Base-by-base conservation (phyloP, 2,329 filamentous ascomycete genomes). In the Colletotrichum orchidophilum region DNA sequence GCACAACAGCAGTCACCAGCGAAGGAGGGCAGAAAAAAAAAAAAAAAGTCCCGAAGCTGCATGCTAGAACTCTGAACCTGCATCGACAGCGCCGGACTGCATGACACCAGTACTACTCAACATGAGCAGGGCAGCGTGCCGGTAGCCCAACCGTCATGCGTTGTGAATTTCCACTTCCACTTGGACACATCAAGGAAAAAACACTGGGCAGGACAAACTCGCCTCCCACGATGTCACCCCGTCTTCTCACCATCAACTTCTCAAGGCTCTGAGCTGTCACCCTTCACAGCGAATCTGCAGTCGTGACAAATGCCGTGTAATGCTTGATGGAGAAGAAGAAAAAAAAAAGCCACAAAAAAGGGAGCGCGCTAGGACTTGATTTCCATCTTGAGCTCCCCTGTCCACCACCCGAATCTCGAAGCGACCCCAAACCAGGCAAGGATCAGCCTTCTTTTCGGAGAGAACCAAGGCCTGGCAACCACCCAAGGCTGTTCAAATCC, bases 311-410 rank as follows among this genome's bases (percentile, higher is more conserved):
- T 55, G 18, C 26, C 15, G 33, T 24, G 35, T 39, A 53, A 53
- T 29, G 55, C 13, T 11, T 27, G 13, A 29, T 42, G 49, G 9
- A 61, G 24, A 49, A 18, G 2, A 9, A n/a, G n/a, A 58, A 42
- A 21, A 46, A 55, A 4, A 24, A 71, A 46, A 53, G n/a, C 63
- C 49, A 46, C 27, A 35, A 53, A 50, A 53, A 50, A 13, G 27
- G 12, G 5, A 55, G 26, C 8, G 13, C 63, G 63, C 68, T 70
- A 70, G 68, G 68, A 52, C n/a, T 46, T 59, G 63, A 68, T 64
- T 68, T 46, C 68, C 64, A 63, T 62, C 57, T 71, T 63, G 42
- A 53, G 68, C 2, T 33, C 39, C 68, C 68, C 58, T 58, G 57
- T 61, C 63, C 18, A 11, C 52, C 13, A 11, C 29, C 52, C 49